A percentile compares a stretch with the other conserved stretches of the same genome.
Conservation (phyloP, 2,329 filamentous ascomycete species). For the Ophiostoma angusticollis region DNA sequence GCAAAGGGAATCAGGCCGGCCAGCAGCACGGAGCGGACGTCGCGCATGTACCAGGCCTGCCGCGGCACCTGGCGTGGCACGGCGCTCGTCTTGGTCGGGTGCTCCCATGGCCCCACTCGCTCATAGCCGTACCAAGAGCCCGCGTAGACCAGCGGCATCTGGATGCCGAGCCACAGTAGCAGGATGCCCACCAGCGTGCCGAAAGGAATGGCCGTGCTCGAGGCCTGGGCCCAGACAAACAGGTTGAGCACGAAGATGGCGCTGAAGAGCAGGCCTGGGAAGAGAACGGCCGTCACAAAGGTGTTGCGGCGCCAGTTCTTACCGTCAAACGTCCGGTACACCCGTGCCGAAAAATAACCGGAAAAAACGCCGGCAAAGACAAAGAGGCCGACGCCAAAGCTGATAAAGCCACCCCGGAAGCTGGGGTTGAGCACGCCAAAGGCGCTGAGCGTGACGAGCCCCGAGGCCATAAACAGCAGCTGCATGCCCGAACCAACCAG, state of each 20-base stretch:
- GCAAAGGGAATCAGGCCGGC: slow-evolving; percentile 73
- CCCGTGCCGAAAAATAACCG: slow-evolving; percentile 71
- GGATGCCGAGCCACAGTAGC: slow-evolving; percentile 71
- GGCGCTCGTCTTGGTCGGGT: slow-evolving; percentile 64
- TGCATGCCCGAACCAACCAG: slow-evolving; percentile 79
- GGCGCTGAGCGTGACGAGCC: slow-evolving; percentile 59
- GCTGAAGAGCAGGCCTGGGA: slow-evolving; percentile 65
- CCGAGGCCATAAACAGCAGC: slow-evolving; percentile 66
- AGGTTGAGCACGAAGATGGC: slow-evolving; percentile 71
- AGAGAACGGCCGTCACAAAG: slow-evolving; percentile 60
- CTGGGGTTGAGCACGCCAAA: slow-evolving; percentile 72
- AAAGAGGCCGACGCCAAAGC: slow-evolving; percentile 71
- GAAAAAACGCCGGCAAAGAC: slow-evolving; percentile 74
- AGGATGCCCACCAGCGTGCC: slow-evolving; percentile 61
- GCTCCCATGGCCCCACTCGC: slow-evolving; percentile 56
- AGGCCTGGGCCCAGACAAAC: slow-evolving; percentile 83
- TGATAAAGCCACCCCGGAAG: slow-evolving; percentile 82
- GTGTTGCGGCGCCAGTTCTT: slow-evolving; percentile 64
- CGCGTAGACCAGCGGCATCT: slow-evolving; percentile 70
- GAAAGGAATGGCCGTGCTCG: slow-evolving; percentile 76
- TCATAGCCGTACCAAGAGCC: slow-evolving; percentile 68
- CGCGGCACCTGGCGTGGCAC: slow-evolving; percentile 62
- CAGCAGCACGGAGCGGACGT: slow-evolving; percentile 50
- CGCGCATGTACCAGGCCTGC: slow-evolving; percentile 63
- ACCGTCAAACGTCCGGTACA: slow-evolving; percentile 76